Base-by-base conservation (phyloP, 2,329 filamentous ascomycete genomes). In the Monosporascus sp. region DNA sequence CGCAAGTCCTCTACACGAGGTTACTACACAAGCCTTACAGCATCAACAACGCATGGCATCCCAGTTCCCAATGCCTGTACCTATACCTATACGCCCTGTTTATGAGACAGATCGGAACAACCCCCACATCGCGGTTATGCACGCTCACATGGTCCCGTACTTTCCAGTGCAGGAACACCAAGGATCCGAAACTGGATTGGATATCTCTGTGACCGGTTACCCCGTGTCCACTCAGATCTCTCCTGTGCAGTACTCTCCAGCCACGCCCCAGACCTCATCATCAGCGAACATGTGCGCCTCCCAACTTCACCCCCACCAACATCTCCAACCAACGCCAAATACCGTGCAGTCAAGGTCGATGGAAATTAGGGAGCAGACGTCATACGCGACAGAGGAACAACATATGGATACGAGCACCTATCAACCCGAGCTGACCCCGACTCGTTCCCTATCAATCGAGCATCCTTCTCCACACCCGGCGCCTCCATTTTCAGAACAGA, bases 101-200 rank as follows among this genome's bases (percentile, higher is more conserved):
- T 87, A 83, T 60, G 75, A 85, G 31, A 78, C 83, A 1, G 82
- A 86, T 52, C 80, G 83, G 58, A 77, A 75, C 63, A 84, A 84
- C 60, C 81, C 82, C 9, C 80, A 78, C 14, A 78, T 86, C 6
- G 82, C 81, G 35, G 85, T 81, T 14, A 79, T 85, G 76, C 82
- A 79, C 66, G 75, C 80, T 11, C 75, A 74, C 57, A 62, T 72
- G 6, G 69, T 81, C 47, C 71, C 75, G n/a, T 66, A 73, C 52
- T 81, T 81, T 65, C 78, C 81, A 49, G 71, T 81, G 48, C 73
- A 75, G n/a, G 73, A 75, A 37, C 75, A 76, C 58, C 74, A 75
- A 47, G 69, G 74, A 25, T 77, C 79, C 52, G 68, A 72, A 45
- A 70, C 74, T 44, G 59, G 70, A 2, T 68, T 80, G 20, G 78